These are phyloP conservation scores for Selenicereus undatus DNA, from an alignment of 148 eudicot species.

Conservation along the genomic window DNA sequence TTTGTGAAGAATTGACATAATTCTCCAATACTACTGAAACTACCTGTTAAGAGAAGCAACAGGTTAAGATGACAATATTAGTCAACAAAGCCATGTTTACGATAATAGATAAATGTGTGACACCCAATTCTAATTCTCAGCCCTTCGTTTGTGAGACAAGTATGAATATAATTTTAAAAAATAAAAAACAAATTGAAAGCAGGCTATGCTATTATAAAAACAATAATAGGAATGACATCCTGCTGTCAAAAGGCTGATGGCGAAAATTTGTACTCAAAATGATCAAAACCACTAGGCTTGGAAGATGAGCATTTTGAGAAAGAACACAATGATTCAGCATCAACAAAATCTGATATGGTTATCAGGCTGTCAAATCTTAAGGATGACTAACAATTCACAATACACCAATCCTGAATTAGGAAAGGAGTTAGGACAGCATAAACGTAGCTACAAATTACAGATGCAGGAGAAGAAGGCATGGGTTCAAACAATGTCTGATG, in stretches of 20 bases:
- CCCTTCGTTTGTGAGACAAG: background rate
- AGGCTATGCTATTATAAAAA: background rate
- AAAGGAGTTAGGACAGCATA: background rate
- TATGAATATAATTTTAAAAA: background rate
- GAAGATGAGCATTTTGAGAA: background rate
- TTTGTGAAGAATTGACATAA: constrained; percentile 45
- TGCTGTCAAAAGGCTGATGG: background rate
- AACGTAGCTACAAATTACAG: background rate
- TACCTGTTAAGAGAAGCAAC: constrained; percentile 43
- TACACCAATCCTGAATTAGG: background rate
- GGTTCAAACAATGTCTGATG: background rate
- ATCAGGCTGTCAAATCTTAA: background rate
- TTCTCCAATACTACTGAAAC: constrained; percentile 84
- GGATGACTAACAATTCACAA: background rate
- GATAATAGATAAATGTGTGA: background rate
- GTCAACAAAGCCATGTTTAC: background rate
- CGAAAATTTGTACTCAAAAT: background rate
- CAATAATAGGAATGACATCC: background rate
- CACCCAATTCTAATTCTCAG: background rate
- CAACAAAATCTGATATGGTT: background rate
- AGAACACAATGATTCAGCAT: background rate
- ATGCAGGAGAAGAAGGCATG: background rate
- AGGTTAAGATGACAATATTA: background rate
- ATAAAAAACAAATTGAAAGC: background rate
- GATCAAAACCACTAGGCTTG: background rate